A percentile compares a stretch with the other conserved stretches of the same genome.
Conservation (phyloP, 2,329 filamentous ascomycete genomes). For the Plenodomus biglobosus region DNA sequence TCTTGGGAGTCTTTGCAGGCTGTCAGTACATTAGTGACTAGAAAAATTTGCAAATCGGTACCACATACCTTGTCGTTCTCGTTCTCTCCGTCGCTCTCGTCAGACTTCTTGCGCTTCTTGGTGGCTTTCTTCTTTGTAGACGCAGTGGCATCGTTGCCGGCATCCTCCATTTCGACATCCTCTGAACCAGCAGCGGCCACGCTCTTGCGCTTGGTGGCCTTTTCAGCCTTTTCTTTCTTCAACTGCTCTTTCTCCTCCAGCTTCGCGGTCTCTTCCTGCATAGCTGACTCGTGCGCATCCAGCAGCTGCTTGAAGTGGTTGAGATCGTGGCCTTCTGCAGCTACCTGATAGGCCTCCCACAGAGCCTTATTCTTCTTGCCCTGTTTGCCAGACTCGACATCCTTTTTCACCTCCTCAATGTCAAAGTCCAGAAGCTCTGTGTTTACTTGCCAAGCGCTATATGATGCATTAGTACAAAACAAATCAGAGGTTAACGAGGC, state of each 20-base stretch:
- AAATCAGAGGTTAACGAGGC: too few relatives aligned
- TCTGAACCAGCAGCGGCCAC: constrained; percentile 34
- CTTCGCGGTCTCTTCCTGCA: constrained; percentile 61
- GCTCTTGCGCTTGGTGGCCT: constrained; percentile 52
- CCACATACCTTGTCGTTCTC: constrained; percentile 64
- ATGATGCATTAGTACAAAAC: constrained; percentile 10
- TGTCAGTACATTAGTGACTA: constrained; percentile 34
- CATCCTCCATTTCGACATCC: constrained; percentile 46
- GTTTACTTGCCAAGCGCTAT: constrained; percentile 88
- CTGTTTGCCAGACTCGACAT: constrained; percentile 72
- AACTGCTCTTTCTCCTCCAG: constrained; percentile 64
- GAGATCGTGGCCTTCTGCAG: constrained; percentile 74
- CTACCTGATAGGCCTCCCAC: constrained; percentile 76
- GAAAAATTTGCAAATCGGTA: background rate
- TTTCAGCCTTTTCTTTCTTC: constrained; percentile 62
- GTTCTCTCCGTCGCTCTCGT: constrained; percentile 68
- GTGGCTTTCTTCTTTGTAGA: constrained; percentile 41
- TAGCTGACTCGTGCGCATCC: constrained; percentile 57
- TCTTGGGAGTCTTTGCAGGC: constrained; percentile 55
- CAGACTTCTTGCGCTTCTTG: constrained; percentile 77
- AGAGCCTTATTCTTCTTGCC: constrained; percentile 83
- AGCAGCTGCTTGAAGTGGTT: constrained; percentile 83
- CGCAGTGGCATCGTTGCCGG: constrained; percentile 44
- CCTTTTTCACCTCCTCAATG: constrained; percentile 69
- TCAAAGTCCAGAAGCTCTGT: constrained; percentile 77